These are phyloP conservation scores for Paraleonurus japonicus DNA, from an alignment of 257 asterid species.

Conservation along the genomic window DNA sequence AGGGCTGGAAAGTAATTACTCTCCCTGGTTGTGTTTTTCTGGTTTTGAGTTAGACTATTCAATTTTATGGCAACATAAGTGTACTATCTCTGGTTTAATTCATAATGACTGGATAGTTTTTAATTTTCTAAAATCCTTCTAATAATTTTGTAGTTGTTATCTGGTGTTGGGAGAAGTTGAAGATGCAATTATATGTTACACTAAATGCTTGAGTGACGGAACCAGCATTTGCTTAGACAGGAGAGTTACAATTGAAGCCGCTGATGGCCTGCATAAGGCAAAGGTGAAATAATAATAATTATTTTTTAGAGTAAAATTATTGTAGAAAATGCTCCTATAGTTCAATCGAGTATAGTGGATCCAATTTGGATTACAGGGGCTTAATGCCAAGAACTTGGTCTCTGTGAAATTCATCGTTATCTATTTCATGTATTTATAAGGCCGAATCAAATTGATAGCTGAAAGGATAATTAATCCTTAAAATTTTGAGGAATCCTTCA, in stretches of 20 bases:
- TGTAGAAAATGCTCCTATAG: background rate
- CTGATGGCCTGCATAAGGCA: slow-evolving; percentile 78
- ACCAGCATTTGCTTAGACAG: slow-evolving; percentile 71
- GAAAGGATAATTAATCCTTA: background rate
- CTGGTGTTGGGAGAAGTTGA: slow-evolving; percentile 80
- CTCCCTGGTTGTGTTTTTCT: slow-evolving; percentile 12
- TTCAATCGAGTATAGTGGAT: background rate
- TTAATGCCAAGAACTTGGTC: slow-evolving; percentile 3
- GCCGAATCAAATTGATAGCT: background rate
- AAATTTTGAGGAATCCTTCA: background rate
- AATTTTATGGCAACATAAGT: background rate
- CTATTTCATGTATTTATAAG: background rate
- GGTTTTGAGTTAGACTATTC: slow-evolving; percentile 1
- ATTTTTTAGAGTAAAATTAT: background rate
- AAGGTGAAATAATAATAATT: slow-evolving; percentile 47
- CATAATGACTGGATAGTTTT: background rate
- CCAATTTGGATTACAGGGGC: background rate
- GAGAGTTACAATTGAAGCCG: slow-evolving; percentile 80
- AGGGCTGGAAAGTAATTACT: slow-evolving; percentile 89
- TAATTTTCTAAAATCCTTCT: background rate
- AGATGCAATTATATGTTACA: slow-evolving; percentile 60
- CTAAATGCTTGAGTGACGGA: slow-evolving; percentile 57
- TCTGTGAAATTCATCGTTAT: background rate
- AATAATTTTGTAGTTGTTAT: slow-evolving; percentile 59
- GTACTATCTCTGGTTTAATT: slow-evolving; percentile 1